Conservation (phyloP, 1,284 basidiomycete genomes). For the Sporisorium iseilematis-ciliati region DNA sequence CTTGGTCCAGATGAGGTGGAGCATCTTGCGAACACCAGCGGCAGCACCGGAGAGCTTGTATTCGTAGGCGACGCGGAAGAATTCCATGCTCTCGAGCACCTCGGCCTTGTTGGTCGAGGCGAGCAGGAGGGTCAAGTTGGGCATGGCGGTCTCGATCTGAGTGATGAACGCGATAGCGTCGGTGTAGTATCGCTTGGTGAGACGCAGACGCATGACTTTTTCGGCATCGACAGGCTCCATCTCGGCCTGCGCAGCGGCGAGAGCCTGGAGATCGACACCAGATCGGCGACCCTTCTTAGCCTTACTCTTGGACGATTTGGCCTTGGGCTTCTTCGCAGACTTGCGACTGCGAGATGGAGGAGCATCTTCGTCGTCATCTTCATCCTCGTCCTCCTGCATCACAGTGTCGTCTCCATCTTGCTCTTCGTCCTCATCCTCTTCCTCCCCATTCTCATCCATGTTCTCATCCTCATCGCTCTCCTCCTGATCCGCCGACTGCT, state of each 20-base stretch:
- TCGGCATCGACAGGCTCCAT: slow-evolving; percentile 61
- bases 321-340: slow-evolving; percentile 24
- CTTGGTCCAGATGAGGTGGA: slow-evolving; percentile 97
- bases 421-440: slow-evolving; percentile 38
- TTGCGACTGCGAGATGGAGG: slow-evolving; percentile 14
- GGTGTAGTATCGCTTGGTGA: slow-evolving; percentile 86
- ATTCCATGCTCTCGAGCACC: slow-evolving; percentile 94
- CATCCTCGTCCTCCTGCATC: slow-evolving; percentile 30
- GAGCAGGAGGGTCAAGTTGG: slow-evolving; percentile 81
- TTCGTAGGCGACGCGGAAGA: slow-evolving; percentile 86
- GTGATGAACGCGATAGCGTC: slow-evolving; percentile 90
- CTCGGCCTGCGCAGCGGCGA: slow-evolving; percentile 56
- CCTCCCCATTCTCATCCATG: slow-evolving; percentile 65
- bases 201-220: slow-evolving; percentile 77
- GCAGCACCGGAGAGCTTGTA: slow-evolving; percentile 79
- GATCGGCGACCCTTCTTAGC: slow-evolving; percentile 69
- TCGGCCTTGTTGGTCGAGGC: slow-evolving; percentile 93
- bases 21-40: slow-evolving; percentile 89
- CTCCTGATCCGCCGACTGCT: slow-evolving; percentile 63
- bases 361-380: slow-evolving; percentile 23
- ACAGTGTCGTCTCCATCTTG: slow-evolving; percentile 33
- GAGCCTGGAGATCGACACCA: slow-evolving; percentile 68
- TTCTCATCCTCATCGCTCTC: slow-evolving; percentile 69
- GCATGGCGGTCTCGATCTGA: slow-evolving; percentile 82
- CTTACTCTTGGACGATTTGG: slow-evolving; percentile 27